These are phyloP conservation scores for Penicillium desertorum DNA, from an alignment of 495 filamentous ascomycete species.

Conservation along the genomic window DNA sequence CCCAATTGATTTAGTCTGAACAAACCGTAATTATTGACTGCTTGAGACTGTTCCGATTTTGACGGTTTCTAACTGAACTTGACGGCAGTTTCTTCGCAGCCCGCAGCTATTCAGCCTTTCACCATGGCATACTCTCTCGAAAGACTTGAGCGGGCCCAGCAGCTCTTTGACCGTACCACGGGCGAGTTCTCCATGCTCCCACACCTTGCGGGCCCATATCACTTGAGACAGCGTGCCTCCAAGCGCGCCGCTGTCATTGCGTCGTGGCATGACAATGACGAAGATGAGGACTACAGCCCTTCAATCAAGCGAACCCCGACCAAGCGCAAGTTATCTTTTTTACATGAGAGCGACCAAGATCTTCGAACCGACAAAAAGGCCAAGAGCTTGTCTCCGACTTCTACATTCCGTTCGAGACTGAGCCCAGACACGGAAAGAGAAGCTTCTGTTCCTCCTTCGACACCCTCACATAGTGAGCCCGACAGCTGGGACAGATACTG, in stretches of 20 bases:
- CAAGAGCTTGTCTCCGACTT: neutral
- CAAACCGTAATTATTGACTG: neutral
- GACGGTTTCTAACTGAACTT: neutral
- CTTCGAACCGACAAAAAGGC: neutral
- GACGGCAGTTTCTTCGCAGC: neutral
- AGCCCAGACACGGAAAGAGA: neutral
- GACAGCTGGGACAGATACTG: conserved; percentile 3
- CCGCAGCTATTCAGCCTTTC: neutral
- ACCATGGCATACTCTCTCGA: neutral
- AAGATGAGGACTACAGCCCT: conserved; percentile 18
- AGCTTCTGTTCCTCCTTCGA: neutral
- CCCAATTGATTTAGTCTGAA: neutral
- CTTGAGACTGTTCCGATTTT: neutral
- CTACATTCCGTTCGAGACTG: neutral
- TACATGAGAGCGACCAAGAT: too few species aligned
- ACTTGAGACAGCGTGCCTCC: conserved; percentile 1
- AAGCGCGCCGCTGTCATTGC: neutral
- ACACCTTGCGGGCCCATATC: neutral
- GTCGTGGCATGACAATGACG: conserved; percentile 19
- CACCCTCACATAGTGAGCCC: neutral
- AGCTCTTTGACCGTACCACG: neutral
- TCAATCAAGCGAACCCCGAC: neutral
- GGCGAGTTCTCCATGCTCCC: neutral
- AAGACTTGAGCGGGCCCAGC: neutral
- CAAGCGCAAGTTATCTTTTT: neutral